A percentile compares a stretch with the other conserved stretches of the same genome.
These are phyloP conservation scores for Scutellaria baicalensis DNA, from an alignment of 257 asterid genomes.

Conservation along the genomic window DNA sequence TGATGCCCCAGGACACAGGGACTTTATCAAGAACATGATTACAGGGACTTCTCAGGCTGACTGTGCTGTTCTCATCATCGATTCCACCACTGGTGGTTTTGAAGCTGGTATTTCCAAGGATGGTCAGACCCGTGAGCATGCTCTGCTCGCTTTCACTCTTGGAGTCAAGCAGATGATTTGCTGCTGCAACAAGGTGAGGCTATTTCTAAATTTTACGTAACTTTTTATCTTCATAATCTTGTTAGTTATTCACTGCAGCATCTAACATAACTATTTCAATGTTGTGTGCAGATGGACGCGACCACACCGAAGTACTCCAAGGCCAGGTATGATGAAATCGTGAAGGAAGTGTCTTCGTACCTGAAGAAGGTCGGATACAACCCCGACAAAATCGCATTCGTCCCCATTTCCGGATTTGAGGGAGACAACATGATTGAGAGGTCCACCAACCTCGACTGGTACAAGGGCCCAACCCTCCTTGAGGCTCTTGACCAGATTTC, in stretches of 20 bases:
- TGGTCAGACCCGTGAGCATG: conserved; percentile 91
- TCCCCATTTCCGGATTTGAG: conserved; percentile 61
- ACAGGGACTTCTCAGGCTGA: conserved; percentile 61
- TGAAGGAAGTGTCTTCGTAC: conserved; percentile 62
- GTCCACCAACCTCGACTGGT: conserved; percentile 59
- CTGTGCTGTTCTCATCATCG: conserved; percentile 74
- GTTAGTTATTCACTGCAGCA: too few relatives aligned
- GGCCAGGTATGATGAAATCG: conserved; percentile 52
- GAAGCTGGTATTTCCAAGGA: conserved; percentile 92
- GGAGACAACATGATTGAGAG: conserved; percentile 61
- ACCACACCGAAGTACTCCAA: conserved; percentile 62
- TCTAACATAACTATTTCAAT: neutral
- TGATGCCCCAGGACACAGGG: conserved; percentile 26
- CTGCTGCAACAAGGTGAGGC: conserved; percentile 61
- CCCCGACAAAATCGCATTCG: conserved; percentile 56
- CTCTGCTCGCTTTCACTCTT: conserved; percentile 75
- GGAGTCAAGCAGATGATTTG: conserved; percentile 84
- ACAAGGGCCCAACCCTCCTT: conserved; percentile 61
- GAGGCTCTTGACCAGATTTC: conserved; percentile 45
- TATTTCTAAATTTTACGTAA: too few relatives aligned
- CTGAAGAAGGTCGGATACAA: conserved; percentile 67
- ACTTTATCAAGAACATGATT: conserved; percentile 17
- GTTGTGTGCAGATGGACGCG: conserved; percentile 49
- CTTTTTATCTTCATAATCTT: neutral
- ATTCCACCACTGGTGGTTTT: conserved; percentile 87